Base-by-base conservation (phyloP, 495 filamentous ascomycete genomes). In the Lasiosphaeria hispida region DNA sequence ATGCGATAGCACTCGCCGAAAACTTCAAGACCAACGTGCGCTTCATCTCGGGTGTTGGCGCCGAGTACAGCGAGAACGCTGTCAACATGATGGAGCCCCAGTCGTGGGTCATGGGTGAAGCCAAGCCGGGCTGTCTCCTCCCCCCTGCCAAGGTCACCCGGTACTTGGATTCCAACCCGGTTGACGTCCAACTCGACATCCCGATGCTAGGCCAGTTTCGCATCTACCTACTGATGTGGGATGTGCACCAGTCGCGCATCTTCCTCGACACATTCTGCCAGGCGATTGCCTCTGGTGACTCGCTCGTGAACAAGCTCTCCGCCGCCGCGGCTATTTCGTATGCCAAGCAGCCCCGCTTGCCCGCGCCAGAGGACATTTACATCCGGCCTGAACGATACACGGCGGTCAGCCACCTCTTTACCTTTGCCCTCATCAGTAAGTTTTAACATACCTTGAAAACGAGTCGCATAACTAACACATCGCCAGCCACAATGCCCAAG, bases 141-240 rank as follows among this genome's bases (percentile, higher is more conserved):
- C 75, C 79, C 7, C 85, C 87, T 9, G 80, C 82, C 15, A 84
- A 81, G 65, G 86, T 85, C 7, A 86, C 83, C 0, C 74, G 86
- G 13, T 89, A 84, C 61, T 75, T 88, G 47, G 87, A 88, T 61
- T 80, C 84, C 5, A 90, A 89, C 57, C 85, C 86, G 1, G 82
- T 90, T 18, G 83, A 89, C 57, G 74, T 89, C 23, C 85, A 90
- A 63, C 79, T 88, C 4, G 86, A 89, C 62, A 85, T 89, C n/a
- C 85, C 87, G 1, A 74, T 86, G 59, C 67, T 88, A 5, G 80
- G 86, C 10, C 87, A 89, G 60, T 90, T 89, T 72, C 77, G 84
- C 17, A 75, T 89, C 18, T 88, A 84, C 66, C 77, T 89, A 53
- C 77, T 89, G 45, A 78, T 82, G 10, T 80, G 79, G 42, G 75